Percentiles rank a stretch among this genome's conserved stretches.
Evolutionary conservation across 2,329 filamentous ascomycete species (phyloP).

Genomic region (Aspergillus fijiensis): DNA sequence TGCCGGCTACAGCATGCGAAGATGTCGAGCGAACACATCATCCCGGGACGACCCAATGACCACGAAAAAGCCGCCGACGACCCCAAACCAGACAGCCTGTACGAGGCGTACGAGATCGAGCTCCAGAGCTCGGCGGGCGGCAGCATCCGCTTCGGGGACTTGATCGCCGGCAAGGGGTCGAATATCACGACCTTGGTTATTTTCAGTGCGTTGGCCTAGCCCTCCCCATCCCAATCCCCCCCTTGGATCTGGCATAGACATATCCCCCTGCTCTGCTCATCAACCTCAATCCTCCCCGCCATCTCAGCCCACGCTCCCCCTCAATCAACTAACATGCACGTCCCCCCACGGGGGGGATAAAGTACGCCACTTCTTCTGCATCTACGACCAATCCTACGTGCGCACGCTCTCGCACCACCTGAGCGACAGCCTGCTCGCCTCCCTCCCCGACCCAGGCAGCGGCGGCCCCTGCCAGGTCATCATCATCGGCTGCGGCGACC

Average conservation of each 20-base stretch:
- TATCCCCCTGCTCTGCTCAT: too few species aligned
- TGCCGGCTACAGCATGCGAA: not conserved
- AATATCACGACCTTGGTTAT: slow-evolving; percentile 24
- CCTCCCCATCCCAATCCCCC: too few species aligned
- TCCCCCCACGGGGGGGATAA: not conserved
- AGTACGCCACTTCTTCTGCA: slow-evolving; percentile 28
- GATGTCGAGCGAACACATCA: not conserved
- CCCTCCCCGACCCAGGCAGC: slow-evolving; percentile 5
- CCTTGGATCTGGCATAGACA: too few species aligned
- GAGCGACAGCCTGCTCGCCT: slow-evolving; percentile 16
- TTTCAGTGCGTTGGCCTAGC: slow-evolving; percentile 15
- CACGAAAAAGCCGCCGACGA: not conserved
- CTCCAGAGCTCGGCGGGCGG: slow-evolving; percentile 17
- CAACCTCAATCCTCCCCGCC: not conserved
- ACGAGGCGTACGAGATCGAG: slow-evolving; percentile 25
- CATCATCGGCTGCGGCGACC: slow-evolving; percentile 26
- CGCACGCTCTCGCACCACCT: slow-evolving; percentile 16
- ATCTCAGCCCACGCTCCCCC: not conserved
- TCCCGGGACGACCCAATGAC: not conserved
- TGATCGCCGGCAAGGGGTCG: slow-evolving; percentile 23
- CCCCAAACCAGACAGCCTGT: not conserved
- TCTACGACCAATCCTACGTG: slow-evolving; percentile 26
- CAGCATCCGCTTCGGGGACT: slow-evolving; percentile 23
- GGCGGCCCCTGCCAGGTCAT: slow-evolving; percentile 22
- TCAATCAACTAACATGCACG: not conserved